phyloP scores from a whole-genome alignment of 2,329 filamentous ascomycete genomes.

The Aspergillus fructus region DNA sequence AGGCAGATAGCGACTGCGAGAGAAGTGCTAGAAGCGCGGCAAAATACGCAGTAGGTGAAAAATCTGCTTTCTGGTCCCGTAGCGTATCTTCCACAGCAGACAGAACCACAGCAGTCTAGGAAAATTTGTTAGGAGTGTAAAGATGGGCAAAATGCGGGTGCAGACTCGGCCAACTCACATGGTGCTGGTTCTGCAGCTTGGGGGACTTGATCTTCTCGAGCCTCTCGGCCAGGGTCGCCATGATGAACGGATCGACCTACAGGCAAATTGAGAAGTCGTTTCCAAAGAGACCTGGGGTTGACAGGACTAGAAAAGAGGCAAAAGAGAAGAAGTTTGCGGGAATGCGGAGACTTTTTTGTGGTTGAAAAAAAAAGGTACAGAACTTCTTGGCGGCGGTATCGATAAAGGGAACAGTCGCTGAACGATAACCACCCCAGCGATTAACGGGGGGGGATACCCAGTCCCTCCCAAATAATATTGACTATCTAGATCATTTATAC shows the following conservation, averaged over 20 bases:
- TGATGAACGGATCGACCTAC: slow-evolving; percentile 35
- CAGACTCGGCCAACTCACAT: slow-evolving; percentile 57
- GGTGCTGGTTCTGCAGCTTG: slow-evolving; percentile 91
- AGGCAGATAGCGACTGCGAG: slow-evolving; percentile 67
- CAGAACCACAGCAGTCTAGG: slow-evolving; percentile 67
- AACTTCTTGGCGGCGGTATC: slow-evolving; percentile 21
- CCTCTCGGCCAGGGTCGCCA: slow-evolving; percentile 76
- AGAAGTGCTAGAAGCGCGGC: slow-evolving; percentile 90
- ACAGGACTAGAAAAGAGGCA: slow-evolving; percentile 25
- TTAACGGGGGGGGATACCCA: no score
- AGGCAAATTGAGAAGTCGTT: slow-evolving; percentile 25
- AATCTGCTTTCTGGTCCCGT: slow-evolving; percentile 78
- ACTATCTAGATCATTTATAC: background rate
- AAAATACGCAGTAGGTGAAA: slow-evolving; percentile 89
- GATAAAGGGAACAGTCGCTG: slow-evolving; percentile 12
- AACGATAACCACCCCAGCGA: background rate
- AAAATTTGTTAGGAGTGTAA: slow-evolving; percentile 13
- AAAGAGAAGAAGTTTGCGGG: slow-evolving; percentile 23
- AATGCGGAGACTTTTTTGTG: slow-evolving; percentile 28
- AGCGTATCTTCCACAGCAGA: slow-evolving; percentile 91
- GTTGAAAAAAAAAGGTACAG: slow-evolving; percentile 34
- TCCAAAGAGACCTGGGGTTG: slow-evolving; percentile 12
- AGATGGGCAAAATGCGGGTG: slow-evolving; percentile 1
- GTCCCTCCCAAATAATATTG: background rate
- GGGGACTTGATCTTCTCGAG: slow-evolving; percentile 96